Evolutionary conservation across 1,284 basidiomycete genomes (phyloP), one percentile per base, ranked within the genome.

Genomic region (Peniophora sp.): DNA sequence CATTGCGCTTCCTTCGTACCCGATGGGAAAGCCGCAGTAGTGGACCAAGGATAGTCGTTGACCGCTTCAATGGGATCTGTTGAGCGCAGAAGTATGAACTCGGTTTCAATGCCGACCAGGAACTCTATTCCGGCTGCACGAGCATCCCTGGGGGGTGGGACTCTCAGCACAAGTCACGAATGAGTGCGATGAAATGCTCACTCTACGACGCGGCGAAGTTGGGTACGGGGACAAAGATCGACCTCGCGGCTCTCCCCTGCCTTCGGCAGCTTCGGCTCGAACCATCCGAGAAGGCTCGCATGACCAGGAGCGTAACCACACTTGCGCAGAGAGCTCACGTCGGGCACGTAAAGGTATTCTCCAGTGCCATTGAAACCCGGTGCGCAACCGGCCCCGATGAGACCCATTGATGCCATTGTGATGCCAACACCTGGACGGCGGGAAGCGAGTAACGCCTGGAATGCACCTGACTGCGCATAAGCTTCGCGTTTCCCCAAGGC

Each of bases 101-200:
- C 84, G 2, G 70, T 74, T 64, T 88, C 86, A 56, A 83, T 74
- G 3, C 85, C 85, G 18, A 85, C 71, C 27, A 86, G 70, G 60
- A 85, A 85, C 9, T 75, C 66, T 14, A 75, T 62, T 1, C 69
- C 71, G 2, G 65, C 64, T 9, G 60, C 50, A 47, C 65, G 59
- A 0, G 76, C 76, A 42, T 75, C 65, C 24, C 66, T 68, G 51
- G 18, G 6, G 14, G 12, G 24, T 34, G 27, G n/a, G n/a, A n/a
- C n/a, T n/a, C 14, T 23, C 69, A 41, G 70, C 45, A 45, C 27
- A 49, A 10, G 43, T 14, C 24, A 15, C 36, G 32, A n/a, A 41
- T 20, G 49, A 36, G 36, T 6, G 27, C 5, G 37, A 35, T 24
- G 39, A 20, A n/a, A n/a, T 11, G 66, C 78, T 60, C 57, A 83